A percentile compares a stretch with the other conserved stretches of the same genome.
phyloP scores from a whole-genome alignment of 2,329 filamentous ascomycete species.

The Xylaria sp. region DNA sequence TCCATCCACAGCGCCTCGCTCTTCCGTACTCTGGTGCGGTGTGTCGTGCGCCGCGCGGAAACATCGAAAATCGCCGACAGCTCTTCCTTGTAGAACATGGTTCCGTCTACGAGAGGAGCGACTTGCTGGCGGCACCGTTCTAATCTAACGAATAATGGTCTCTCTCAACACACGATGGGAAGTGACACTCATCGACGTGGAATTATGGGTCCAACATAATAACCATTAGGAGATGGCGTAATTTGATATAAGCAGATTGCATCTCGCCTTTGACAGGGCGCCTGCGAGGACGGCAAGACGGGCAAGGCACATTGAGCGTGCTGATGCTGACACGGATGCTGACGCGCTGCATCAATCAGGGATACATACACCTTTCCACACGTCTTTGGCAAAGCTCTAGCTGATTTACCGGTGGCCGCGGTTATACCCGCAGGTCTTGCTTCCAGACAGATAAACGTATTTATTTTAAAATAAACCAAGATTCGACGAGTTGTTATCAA shows the following conservation, averaged over 20 bases:
- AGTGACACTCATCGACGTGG: too few species aligned
- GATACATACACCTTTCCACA: too few species aligned
- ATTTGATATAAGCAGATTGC: too few species aligned
- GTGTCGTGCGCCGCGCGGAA: conserved; percentile 10
- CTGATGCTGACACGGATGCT: not conserved
- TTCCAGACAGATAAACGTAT: not conserved
- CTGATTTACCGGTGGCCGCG: not conserved
- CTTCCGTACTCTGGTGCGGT: not conserved
- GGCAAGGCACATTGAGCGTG: not conserved
- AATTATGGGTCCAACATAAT: too few species aligned
- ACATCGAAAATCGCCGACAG: conserved; percentile 15
- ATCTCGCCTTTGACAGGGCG: too few species aligned
- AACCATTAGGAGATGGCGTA: too few species aligned
- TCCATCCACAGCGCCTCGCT: not conserved
- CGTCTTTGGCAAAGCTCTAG: not conserved
- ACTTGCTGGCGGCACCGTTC: conserved; percentile 29
- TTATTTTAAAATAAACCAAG: not conserved
- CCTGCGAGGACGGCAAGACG: not conserved
- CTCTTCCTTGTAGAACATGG: conserved; percentile 25
- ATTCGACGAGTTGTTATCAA: too few species aligned
- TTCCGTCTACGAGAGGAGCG: conserved; percentile 32
- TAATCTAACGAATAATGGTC: conserved; percentile 19
- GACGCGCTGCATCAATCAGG: not conserved
- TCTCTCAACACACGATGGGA: conserved; percentile 17
- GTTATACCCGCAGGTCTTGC: not conserved